Evolutionary conservation across 371 early-diverging fungal genomes (phyloP), one percentile per base, ranked within the genome.

Genomic region (Fennellomyces sp.): DNA sequence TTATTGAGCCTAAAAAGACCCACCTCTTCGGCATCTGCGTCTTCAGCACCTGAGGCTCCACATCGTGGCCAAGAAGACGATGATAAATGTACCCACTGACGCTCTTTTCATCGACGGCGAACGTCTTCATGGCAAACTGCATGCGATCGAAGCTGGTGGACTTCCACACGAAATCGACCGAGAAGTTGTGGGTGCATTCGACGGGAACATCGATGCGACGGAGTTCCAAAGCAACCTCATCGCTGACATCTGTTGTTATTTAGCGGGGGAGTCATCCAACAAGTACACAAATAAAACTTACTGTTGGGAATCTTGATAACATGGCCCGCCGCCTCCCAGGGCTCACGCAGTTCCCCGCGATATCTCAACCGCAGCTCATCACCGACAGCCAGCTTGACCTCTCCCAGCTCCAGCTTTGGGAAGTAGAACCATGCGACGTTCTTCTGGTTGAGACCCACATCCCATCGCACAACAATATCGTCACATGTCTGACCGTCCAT

Each of bases 101-200:
- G 27, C 94, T 93, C 0, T 87, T 88, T 62, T 96, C 96, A 72
- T 96, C 94, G 3, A 95, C 87, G 17, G 97, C 96, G 88, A 97
- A 97, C 2, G 88, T 94, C 65, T 94, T 95, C 91, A 97, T 90
- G 2, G 97, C 96, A 45, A 83, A 71, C 69, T 95, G 96, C 96
- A 97, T 97, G 52, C 95, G 88, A 67, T 98, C 97, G 75, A 96
- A 99, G 26, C 95, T 92, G 2, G 95, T 95, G 12, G 96, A 90
- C 74, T 98, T 97, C 99, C 99, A 99, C 11, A 99, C 96, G 84
- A 96, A 98, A 61, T 99, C 98, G n/a, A 99, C 92, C 3, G 92
- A 88, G 66, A 97, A 98, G 69, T 94, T 94, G 70, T 90, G 92
- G n/a, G 94, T 91, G 68, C 93, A 93, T 17, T 93, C 87, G 12